These are phyloP conservation scores for Buddleja alternifolia DNA, from an alignment of 257 asterid species.

Conservation along the genomic window DNA sequence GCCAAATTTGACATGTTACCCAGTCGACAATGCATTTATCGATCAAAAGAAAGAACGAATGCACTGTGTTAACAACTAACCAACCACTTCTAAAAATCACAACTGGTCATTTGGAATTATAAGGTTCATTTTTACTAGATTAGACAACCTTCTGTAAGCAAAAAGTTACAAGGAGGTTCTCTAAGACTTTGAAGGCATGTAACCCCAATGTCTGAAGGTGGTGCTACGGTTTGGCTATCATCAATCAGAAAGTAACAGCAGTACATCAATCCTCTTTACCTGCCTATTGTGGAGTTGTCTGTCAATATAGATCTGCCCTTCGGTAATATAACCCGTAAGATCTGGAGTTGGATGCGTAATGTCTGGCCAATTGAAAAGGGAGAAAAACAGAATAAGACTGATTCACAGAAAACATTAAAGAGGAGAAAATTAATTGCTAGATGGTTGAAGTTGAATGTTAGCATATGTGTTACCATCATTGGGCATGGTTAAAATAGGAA, in stretches of 20 bases:
- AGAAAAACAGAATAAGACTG: conserved; percentile 20
- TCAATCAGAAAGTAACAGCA: conserved; percentile 8
- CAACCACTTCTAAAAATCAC: conserved; percentile 11
- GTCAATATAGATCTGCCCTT: conserved; percentile 98
- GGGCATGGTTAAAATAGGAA: conserved; percentile 97
- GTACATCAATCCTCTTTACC: conserved; percentile 39
- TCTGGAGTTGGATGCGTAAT: conserved; percentile 99
- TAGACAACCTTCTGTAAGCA: conserved; percentile 2
- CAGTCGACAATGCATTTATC: neutral
- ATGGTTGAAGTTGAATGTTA: conserved; percentile 6
- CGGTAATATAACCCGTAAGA: conserved; percentile 98
- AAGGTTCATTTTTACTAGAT: neutral
- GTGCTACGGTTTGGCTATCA: neutral
- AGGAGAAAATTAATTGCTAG: neutral
- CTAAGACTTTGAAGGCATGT: conserved; percentile 1
- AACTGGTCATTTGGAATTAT: neutral
- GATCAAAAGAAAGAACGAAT: neutral
- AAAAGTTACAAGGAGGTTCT: neutral
- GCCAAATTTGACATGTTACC: conserved; percentile 20
- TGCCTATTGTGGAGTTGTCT: conserved; percentile 84
- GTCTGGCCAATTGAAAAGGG: conserved; percentile 56
- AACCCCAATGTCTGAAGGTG: conserved; percentile 1
- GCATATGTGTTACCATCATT: conserved; percentile 70
- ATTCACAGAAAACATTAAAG: conserved; percentile 4
- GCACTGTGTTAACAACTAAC: neutral